A percentile compares a stretch with the other conserved stretches of the same genome.
Conservation (phyloP, 208 protist species). For the Crithidia brevicula region DNA sequence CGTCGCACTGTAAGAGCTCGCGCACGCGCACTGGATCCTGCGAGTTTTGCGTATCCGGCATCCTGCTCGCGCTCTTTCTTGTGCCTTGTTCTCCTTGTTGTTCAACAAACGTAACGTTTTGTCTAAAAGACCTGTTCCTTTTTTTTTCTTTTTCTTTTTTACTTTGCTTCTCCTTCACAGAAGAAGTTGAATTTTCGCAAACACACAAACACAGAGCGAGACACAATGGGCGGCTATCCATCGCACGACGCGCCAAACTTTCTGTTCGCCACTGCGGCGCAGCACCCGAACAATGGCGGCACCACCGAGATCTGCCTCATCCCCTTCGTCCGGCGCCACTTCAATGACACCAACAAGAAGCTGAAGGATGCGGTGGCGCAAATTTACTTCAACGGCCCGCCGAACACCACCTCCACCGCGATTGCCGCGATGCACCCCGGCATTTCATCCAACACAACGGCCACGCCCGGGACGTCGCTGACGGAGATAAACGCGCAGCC, state of each 20-base stretch:
- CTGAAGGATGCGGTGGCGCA: constrained; percentile 66
- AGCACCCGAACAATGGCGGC: constrained; percentile 44
- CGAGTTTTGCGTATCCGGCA: too few relatives aligned
- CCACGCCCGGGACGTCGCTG: constrained; percentile 6
- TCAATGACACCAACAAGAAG: constrained; percentile 76
- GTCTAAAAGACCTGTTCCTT: too few relatives aligned
- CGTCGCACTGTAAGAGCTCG: too few relatives aligned
- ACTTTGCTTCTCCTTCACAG: too few relatives aligned
- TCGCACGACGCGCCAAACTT: constrained; percentile 86
- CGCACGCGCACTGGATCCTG: too few relatives aligned
- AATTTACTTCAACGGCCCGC: constrained; percentile 51
- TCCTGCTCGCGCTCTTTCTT: too few relatives aligned
- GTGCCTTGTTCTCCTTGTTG: too few relatives aligned
- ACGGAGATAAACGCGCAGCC: too few relatives aligned
- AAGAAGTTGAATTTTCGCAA: neutral
- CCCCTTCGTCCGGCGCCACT: constrained; percentile 82
- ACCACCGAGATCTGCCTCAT: constrained; percentile 79
- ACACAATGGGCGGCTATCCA: constrained; percentile 81
- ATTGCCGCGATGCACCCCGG: constrained; percentile 30
- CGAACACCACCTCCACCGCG: constrained; percentile 35
- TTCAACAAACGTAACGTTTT: too few relatives aligned
- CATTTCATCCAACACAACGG: neutral
- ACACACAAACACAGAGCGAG: neutral
- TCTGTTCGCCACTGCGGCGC: constrained; percentile 79
- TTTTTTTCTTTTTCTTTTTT: too few relatives aligned